Conservation (phyloP, 2,329 filamentous ascomycete genomes). For the Pyrenochaeta sp. region DNA sequence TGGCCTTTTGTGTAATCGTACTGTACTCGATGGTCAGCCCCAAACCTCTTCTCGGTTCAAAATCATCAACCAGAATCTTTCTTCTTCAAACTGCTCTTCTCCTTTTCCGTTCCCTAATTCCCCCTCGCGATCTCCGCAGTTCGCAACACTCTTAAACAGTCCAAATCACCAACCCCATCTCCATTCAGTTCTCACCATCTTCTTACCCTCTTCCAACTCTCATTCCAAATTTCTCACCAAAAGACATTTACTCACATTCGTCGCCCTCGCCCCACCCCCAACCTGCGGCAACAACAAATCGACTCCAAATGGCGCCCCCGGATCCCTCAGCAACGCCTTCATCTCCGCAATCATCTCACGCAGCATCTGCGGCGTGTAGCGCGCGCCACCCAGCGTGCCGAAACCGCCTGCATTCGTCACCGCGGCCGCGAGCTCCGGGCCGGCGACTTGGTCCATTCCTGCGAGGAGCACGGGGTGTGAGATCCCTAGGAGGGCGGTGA, state of each 20-base stretch:
- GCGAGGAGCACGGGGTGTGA: conserved; percentile 38
- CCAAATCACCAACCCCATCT: too few relatives aligned
- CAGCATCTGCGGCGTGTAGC: conserved; percentile 34
- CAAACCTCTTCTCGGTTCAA: background rate
- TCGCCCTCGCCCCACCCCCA: conserved; percentile 42
- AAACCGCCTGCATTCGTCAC: conserved; percentile 37
- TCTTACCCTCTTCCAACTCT: background rate
- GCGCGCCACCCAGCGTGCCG: conserved; percentile 31
- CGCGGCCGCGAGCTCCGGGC: conserved; percentile 31
- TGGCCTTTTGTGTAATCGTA: conserved; percentile 45
- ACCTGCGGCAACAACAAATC: conserved; percentile 46
- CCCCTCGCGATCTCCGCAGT: too few relatives aligned
- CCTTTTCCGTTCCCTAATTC: too few relatives aligned
- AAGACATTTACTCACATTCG: conserved; percentile 32
- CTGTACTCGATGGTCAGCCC: conserved; percentile 5
- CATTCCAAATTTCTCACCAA: background rate
- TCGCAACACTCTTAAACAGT: too few relatives aligned
- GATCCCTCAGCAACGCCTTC: conserved; percentile 26
- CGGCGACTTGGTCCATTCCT: conserved; percentile 34
- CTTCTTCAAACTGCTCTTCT: too few relatives aligned
- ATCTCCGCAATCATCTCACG: conserved; percentile 37
- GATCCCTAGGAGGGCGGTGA: conserved; percentile 29
- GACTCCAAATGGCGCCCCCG: conserved; percentile 43
- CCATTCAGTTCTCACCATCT: background rate
- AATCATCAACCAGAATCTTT: too few relatives aligned